Percentiles rank a stretch among this genome's conserved stretches.
Conservation (phyloP, 208 protist species). For the Balamuthia mandrillaris region DNA sequence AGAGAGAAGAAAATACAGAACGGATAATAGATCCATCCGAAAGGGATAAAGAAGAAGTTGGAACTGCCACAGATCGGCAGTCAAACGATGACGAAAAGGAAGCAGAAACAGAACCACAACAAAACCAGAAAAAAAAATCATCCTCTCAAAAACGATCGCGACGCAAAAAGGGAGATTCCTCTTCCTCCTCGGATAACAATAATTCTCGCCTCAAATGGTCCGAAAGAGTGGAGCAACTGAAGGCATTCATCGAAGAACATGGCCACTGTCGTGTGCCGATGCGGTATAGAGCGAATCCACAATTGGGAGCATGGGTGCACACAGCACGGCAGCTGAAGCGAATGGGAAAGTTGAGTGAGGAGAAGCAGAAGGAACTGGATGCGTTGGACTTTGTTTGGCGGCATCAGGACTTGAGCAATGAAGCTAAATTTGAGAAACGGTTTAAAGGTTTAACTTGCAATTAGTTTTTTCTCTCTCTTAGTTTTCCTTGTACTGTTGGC, state of each 20-base stretch:
- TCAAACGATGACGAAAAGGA: no score
- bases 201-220: neutral
- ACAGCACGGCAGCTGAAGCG: neutral
- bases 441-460: conserved; percentile 30
- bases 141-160: no score
- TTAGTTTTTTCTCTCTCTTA: neutral
- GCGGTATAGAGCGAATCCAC: neutral
- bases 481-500: neutral
- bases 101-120: no score
- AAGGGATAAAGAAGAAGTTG: no score
- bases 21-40: no score
- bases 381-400: conserved; percentile 4
- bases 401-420: neutral
- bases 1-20: no score
- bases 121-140: no score
- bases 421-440: neutral
- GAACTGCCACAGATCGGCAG: no score
- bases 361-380: conserved; percentile 17
- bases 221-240: conserved; percentile 14
- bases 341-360: neutral
- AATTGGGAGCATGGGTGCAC: conserved; percentile 10
- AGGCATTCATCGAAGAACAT: conserved; percentile 17
- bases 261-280: conserved; percentile 36
- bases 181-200: no score
- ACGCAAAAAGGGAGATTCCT: no score